Evolutionary conservation across 2,329 filamentous ascomycete species (phyloP).

Genomic region (Penicillium sumatraense): DNA sequence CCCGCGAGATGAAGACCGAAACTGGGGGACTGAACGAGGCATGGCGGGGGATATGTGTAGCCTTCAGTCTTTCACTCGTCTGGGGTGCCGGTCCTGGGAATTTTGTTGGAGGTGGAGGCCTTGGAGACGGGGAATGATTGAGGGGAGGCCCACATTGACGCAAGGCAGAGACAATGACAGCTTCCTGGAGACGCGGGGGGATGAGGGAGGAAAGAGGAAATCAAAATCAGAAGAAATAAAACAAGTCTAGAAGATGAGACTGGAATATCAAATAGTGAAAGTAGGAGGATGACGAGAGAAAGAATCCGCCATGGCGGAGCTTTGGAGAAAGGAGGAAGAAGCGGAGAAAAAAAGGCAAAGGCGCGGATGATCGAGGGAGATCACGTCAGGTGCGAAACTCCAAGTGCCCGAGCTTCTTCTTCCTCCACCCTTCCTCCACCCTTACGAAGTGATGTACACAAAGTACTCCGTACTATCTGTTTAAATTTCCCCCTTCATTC

Average conservation of each 20-base stretch:
- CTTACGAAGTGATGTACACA: too few species aligned
- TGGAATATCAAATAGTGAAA: neutral
- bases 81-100: neutral
- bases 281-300: neutral
- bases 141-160: constrained; percentile 2
- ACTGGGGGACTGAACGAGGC: constrained; percentile 38
- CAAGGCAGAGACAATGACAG: neutral
- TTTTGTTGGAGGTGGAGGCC: constrained; percentile 1
- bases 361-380: constrained; percentile 5
- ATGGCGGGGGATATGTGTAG: constrained; percentile 22
- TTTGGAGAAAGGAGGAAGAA: neutral
- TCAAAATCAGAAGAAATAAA: neutral
- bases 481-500: neutral
- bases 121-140: neutral
- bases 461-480: too few species aligned
- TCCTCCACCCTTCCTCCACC: too few species aligned
- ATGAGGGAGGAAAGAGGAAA: too few species aligned
- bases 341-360: neutral
- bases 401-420: neutral
- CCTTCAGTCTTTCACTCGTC: neutral
- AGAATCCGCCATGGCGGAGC: neutral
- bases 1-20: constrained; percentile 19
- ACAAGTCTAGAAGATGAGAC: neutral
- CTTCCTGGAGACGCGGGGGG: neutral
- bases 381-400: constrained; percentile 8